These are phyloP conservation scores for Colletotrichum noveboracense DNA, from an alignment of 2,329 filamentous ascomycete genomes.

Conservation along the genomic window DNA sequence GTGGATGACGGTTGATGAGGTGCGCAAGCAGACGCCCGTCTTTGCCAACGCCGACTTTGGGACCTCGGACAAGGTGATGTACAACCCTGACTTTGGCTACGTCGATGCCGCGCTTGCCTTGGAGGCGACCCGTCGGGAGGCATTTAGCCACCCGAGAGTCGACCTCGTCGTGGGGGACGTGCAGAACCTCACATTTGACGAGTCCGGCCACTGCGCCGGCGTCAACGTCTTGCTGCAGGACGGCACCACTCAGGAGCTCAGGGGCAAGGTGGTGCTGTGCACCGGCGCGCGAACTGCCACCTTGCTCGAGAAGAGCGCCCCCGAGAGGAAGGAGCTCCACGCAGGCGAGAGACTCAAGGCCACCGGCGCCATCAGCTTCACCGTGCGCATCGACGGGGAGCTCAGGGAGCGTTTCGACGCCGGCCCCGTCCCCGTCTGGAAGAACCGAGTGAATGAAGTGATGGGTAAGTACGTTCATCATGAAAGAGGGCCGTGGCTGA, in stretches of 20 bases:
- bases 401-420: conserved; percentile 51
- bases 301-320: conserved; percentile 56
- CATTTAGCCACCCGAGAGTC: conserved; percentile 54
- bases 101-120: conserved; percentile 63
- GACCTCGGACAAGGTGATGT: conserved; percentile 58
- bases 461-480: conserved; percentile 38
- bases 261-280: conserved; percentile 58
- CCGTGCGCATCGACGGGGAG: conserved; percentile 40
- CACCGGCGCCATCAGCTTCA: conserved; percentile 56
- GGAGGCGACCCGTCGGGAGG: conserved; percentile 56
- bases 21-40: conserved; percentile 57
- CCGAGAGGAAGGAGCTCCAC: conserved; percentile 54
- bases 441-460: conserved; percentile 45
- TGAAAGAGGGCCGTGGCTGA: conserved; percentile 6
- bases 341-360: conserved; percentile 59
- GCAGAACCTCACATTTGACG: conserved; percentile 49
- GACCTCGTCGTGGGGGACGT: conserved; percentile 60
- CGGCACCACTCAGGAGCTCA: conserved; percentile 44
- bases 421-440: conserved; percentile 56
- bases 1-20: conserved; percentile 54
- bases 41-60: conserved; percentile 63
- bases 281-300: conserved; percentile 63
- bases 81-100: conserved; percentile 65
- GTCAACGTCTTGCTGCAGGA: conserved; percentile 57
- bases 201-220: conserved; percentile 51